A percentile compares a stretch with the other conserved stretches of the same genome.
phyloP scores from a whole-genome alignment of 371 early-diverging fungal genomes.

The Dichotomocladium elegans region DNA sequence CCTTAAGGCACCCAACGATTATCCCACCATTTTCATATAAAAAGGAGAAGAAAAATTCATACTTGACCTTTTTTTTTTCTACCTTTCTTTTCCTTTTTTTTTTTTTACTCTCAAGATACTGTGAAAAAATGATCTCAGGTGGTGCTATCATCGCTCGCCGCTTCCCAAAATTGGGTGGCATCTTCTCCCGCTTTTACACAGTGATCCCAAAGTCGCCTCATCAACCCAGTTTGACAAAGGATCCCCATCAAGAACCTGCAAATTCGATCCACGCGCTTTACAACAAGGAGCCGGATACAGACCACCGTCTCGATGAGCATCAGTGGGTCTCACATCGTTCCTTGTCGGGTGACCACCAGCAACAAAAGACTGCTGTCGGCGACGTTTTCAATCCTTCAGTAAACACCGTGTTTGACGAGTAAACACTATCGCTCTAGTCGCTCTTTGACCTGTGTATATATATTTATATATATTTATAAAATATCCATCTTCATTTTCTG shows the following conservation, averaged over 20 bases:
- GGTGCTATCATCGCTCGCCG: too few species aligned
- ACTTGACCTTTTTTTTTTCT: neutral
- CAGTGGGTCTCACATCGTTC: constrained; percentile 5
- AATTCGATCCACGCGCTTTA: constrained; percentile 8
- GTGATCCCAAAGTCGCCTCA: too few species aligned
- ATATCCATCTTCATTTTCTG: too few species aligned
- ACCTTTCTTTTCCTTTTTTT: neutral
- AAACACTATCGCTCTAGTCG: neutral
- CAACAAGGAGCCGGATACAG: constrained; percentile 10
- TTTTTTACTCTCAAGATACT: neutral
- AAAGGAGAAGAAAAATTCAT: neutral
- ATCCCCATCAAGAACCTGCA: neutral
- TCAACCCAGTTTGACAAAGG: too few species aligned
- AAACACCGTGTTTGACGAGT: constrained; percentile 30
- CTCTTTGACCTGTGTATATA: neutral
- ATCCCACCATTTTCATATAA: too few species aligned
- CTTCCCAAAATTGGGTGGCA: too few species aligned
- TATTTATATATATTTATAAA: too few species aligned
- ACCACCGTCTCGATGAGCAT: constrained; percentile 8
- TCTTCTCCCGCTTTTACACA: too few species aligned
- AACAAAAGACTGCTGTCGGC: neutral
- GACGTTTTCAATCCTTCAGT: constrained; percentile 20
- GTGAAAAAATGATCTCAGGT: neutral
- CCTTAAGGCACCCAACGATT: too few species aligned
- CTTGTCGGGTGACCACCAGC: constrained; percentile 7